phyloP scores from a whole-genome alignment of 306 rosid species.

The Canavalia ensiformis region DNA sequence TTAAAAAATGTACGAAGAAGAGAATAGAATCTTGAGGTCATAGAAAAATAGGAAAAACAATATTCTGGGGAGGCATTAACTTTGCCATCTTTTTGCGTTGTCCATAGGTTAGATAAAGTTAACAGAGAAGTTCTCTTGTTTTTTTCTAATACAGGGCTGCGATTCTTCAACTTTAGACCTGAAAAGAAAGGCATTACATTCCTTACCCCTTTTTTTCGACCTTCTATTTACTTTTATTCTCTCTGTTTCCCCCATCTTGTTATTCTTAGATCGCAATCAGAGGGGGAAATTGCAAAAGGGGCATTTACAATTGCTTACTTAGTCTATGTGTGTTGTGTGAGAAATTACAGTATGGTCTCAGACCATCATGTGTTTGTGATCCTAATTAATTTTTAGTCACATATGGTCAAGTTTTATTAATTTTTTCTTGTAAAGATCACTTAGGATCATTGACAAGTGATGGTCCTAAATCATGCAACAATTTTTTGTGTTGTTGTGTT shows the following conservation, averaged over 20 bases:
- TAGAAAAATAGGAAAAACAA: not conserved
- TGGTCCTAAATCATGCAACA: no score
- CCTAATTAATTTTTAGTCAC: no score
- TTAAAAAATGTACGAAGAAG: not conserved
- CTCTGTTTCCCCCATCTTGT: conserved; percentile 48
- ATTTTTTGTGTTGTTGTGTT: no score
- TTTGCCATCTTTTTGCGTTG: conserved; percentile 49
- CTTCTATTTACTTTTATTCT: conserved; percentile 51
- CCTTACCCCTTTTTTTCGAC: conserved; percentile 51
- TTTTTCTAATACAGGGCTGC: conserved; percentile 47
- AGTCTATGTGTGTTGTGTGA: no score
- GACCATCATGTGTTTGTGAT: no score
- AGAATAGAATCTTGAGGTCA: conserved; percentile 8
- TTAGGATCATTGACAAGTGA: no score
- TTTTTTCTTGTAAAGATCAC: no score
- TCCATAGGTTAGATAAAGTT: conserved; percentile 51
- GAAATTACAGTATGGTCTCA: no score
- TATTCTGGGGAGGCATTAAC: conserved; percentile 30
- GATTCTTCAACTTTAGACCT: conserved; percentile 72
- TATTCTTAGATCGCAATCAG: no score
- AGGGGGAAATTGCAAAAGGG: no score
- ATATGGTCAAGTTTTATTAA: no score
- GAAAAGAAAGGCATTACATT: conserved; percentile 78
- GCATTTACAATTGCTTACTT: no score
- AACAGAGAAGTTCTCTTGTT: conserved; percentile 45